A percentile compares a stretch with the other conserved stretches of the same genome.
Evolutionary conservation across 2,329 filamentous ascomycete species (phyloP).

Genomic region (Colletotrichum lini): DNA sequence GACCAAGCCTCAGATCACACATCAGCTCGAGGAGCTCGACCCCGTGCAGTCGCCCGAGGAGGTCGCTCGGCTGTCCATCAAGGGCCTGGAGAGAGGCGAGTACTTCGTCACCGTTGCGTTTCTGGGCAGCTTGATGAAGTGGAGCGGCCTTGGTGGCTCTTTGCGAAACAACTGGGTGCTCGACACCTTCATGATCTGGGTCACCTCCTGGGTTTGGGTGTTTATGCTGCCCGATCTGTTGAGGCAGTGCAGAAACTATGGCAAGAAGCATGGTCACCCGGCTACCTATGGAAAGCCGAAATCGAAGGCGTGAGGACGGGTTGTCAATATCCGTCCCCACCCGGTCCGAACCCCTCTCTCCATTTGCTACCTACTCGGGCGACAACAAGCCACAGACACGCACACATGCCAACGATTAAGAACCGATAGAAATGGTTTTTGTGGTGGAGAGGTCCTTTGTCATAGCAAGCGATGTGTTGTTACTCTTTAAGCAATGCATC

Average conservation of each 20-base stretch:
- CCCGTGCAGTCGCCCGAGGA: conserved; percentile 82
- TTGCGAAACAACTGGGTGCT: conserved; percentile 72
- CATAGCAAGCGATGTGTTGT: too few relatives aligned
- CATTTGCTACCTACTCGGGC: too few relatives aligned
- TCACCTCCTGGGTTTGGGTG: conserved; percentile 68
- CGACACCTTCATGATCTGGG: conserved; percentile 68
- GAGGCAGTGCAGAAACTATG: conserved; percentile 70
- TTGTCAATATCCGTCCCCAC: too few relatives aligned
- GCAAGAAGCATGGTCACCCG: conserved; percentile 72
- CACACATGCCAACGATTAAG: too few relatives aligned
- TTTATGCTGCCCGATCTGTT: conserved; percentile 71
- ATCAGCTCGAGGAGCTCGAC: conserved; percentile 86
- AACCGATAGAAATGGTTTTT: too few relatives aligned
- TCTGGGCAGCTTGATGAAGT: conserved; percentile 80
- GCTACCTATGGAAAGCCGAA: conserved; percentile 58
- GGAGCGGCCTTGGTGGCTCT: conserved; percentile 67
- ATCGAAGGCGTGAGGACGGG: conserved; percentile 4
- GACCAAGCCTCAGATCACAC: conserved; percentile 85
- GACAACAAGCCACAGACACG: too few relatives aligned
- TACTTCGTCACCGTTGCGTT: conserved; percentile 84
- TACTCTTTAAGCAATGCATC: too few relatives aligned
- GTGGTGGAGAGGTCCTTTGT: too few relatives aligned
- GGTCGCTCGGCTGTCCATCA: conserved; percentile 79
- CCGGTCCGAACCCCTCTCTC: too few relatives aligned
- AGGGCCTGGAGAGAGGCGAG: conserved; percentile 83